Conservation (phyloP, 192 early-diverging fungal genomes). For the Dissophora globulifera region DNA sequence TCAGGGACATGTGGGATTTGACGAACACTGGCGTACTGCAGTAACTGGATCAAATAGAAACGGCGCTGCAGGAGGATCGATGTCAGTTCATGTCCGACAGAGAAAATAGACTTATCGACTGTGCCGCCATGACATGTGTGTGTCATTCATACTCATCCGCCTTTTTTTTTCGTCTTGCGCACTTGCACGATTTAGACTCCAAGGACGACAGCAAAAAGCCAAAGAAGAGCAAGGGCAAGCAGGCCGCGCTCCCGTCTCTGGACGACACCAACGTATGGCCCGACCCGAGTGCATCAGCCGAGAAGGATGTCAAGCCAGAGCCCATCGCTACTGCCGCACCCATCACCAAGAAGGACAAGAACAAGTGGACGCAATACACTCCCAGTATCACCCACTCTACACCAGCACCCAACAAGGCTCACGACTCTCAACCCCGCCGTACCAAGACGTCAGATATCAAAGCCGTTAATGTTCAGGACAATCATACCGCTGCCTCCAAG, state of each 20-base stretch:
- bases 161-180: neutral
- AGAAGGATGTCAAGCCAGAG: conserved; percentile 46
- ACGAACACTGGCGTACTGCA: no score
- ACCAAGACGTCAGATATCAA: conserved; percentile 36
- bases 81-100: neutral
- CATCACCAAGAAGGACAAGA: conserved; percentile 57
- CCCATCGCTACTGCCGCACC: conserved; percentile 29
- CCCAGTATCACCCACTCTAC: conserved; percentile 65
- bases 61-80: no score
- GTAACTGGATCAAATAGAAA: no score
- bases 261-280: conserved; percentile 53
- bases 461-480: conserved; percentile 5
- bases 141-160: no score
- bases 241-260: conserved; percentile 26
- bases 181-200: conserved; percentile 8
- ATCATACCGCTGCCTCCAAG: neutral
- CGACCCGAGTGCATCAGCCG: conserved; percentile 48
- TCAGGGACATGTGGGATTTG: no score
- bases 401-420: conserved; percentile 50
- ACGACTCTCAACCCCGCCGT: conserved; percentile 40
- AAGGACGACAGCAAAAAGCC: conserved; percentile 46
- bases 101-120: no score
- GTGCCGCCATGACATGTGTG: no score
- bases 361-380: conserved; percentile 63
- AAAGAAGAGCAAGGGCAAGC: conserved; percentile 32